phyloP scores from a whole-genome alignment of 2,329 filamentous ascomycete genomes.

The Colletotrichum sp. region DNA sequence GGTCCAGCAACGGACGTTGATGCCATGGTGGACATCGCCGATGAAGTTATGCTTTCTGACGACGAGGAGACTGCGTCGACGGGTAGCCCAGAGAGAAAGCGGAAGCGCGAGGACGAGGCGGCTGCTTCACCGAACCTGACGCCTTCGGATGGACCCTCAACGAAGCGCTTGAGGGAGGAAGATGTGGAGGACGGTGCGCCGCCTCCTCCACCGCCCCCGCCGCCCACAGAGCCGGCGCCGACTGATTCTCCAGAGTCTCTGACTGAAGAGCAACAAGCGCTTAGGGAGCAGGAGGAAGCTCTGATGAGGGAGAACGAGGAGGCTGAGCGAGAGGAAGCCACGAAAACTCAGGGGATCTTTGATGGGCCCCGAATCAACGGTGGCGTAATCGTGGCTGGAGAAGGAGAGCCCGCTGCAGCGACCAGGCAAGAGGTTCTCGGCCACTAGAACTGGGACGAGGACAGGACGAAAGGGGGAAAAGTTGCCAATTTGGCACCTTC shows the following conservation, averaged over 20 bases:
- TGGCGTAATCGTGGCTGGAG: slow-evolving; percentile 1
- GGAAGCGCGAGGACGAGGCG: slow-evolving; percentile 63
- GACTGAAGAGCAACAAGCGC: slow-evolving; percentile 47
- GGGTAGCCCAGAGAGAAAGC: slow-evolving; percentile 61
- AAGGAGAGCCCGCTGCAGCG: background rate
- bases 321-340: slow-evolving; percentile 45
- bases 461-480: background rate
- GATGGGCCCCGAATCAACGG: background rate
- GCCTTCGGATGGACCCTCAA: slow-evolving; percentile 60
- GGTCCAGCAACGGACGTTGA: slow-evolving; percentile 25
- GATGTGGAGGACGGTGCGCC: slow-evolving; percentile 39
- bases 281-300: slow-evolving; percentile 56
- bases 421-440: slow-evolving; percentile 22
- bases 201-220: slow-evolving; percentile 55
- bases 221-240: slow-evolving; percentile 33
- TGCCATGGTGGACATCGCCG: slow-evolving; percentile 35
- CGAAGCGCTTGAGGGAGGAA: slow-evolving; percentile 58
- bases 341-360: background rate
- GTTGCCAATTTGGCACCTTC: background rate
- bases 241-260: slow-evolving; percentile 34
- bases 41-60: slow-evolving; percentile 45
- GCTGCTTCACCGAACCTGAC: slow-evolving; percentile 48
- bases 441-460: slow-evolving; percentile 9
- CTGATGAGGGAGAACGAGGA: slow-evolving; percentile 60
- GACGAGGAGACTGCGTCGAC: slow-evolving; percentile 50